phyloP scores from a whole-genome alignment of 208 protist genomes.

The Porcisia deanei region DNA sequence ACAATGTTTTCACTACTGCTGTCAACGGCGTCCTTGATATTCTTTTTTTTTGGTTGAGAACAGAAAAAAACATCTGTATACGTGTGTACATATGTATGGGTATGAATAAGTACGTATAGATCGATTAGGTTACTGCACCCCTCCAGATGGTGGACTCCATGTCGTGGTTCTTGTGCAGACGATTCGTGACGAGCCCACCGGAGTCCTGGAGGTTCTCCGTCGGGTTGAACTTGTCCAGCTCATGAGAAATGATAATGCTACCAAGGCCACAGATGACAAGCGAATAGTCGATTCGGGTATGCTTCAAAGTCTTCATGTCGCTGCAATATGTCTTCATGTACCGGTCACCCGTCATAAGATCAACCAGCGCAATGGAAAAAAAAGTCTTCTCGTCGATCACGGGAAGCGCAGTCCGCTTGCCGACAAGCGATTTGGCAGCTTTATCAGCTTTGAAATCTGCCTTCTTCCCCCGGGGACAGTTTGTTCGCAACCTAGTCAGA shows the following conservation, averaged over 20 bases:
- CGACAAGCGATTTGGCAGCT: constrained; percentile 33
- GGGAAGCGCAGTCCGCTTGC: constrained; percentile 18
- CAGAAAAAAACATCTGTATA: neutral
- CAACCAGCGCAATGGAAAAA: constrained; percentile 45
- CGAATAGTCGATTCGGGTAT: constrained; percentile 49
- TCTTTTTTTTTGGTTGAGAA: neutral
- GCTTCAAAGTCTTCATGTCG: constrained; percentile 53
- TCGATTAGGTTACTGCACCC: neutral
- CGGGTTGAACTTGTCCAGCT: constrained; percentile 61
- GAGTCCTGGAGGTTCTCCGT: constrained; percentile 47
- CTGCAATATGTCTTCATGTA: constrained; percentile 40
- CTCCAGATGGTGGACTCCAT: constrained; percentile 29
- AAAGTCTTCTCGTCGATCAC: constrained; percentile 37
- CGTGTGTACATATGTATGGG: neutral
- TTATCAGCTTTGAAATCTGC: constrained; percentile 32
- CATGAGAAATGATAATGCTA: constrained; percentile 47
- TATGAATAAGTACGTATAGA: neutral
- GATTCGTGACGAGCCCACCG: constrained; percentile 29
- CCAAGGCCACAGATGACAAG: constrained; percentile 56
- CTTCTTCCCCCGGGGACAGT: constrained; percentile 45
- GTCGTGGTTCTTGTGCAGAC: constrained; percentile 38
- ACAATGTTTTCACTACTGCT: neutral
- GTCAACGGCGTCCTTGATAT: neutral
- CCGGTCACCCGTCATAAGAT: constrained; percentile 38
- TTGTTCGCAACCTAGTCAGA: constrained; percentile 30